Evolutionary conservation across 768 basidiomycete species (phyloP), one percentile per base, ranked within the genome.

Genomic region (Candolleomyces aberdarensis): DNA sequence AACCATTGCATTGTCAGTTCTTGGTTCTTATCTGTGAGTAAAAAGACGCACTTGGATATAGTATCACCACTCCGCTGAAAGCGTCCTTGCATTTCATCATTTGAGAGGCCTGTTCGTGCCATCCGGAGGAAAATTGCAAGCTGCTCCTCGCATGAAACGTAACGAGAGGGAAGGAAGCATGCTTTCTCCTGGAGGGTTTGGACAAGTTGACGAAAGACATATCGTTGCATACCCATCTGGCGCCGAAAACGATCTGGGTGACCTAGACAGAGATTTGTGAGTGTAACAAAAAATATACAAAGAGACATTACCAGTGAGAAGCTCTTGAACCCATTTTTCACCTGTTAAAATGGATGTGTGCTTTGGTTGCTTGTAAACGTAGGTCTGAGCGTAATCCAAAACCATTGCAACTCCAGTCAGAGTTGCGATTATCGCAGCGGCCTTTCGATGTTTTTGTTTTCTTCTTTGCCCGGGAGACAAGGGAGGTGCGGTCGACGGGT

Each of bases 51-150:
- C 76, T 71, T 70, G n/a, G 71, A 74, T 17, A 79, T 73, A 0
- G 76, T 78, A 26, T 74, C 75, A 11, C 69, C 72, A 64, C 74
- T 74, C 2, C 69, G 56, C 61, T 78, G 77, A 61, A 80, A 79
- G 8, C 68, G 56, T 54, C 78, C 76, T 58, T 71, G 69, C 46
- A 74, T 61, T 46, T 72, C 66, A 5, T 64, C 51, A 60, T 67
- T 69, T 0, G 68, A 57, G 15, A 64, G 44, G 2, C 75, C 75
- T 39, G 70, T 75, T 1, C 66, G 63, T 6, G 66, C 64, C 46
- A 71, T 63, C 8, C 66, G 61, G 15, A 78, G 69, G 58, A 78
- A 79, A 14, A 79, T 75, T 0, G 74, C 75, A 15, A 78, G 52
- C 56, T 78, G 73, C 56, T 80, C 78, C 39, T 77, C 71, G 4